These are phyloP conservation scores for Boletus subluridellus DNA, from an alignment of 1,284 basidiomycete genomes.

Conservation along the genomic window DNA sequence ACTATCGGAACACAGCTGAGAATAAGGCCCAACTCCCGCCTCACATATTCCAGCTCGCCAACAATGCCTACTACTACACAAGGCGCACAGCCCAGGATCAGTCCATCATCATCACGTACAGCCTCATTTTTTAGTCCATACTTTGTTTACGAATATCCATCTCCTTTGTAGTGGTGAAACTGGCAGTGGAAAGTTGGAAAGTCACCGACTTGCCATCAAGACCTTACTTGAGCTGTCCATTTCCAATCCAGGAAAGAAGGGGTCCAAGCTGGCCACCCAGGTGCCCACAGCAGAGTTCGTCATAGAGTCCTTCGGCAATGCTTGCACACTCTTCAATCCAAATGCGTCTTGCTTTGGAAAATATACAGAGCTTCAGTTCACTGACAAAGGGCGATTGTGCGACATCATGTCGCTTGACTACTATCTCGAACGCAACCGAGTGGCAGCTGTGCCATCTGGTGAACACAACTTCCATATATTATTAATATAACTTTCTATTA, in stretches of 20 bases:
- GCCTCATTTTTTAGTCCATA: background rate
- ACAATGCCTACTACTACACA: no score
- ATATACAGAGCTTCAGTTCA: no score
- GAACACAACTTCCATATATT: conserved; percentile 97
- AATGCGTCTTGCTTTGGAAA: conserved; percentile 91
- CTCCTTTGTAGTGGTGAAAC: conserved; percentile 73
- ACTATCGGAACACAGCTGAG: conserved; percentile 64
- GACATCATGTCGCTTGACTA: conserved; percentile 97
- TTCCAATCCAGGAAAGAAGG: conserved; percentile 90
- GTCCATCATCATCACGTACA: conserved; percentile 78
- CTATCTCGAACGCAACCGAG: conserved; percentile 87
- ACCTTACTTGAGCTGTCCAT: conserved; percentile 85
- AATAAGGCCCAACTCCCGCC: conserved; percentile 57
- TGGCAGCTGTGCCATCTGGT: no score
- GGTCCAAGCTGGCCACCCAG: conserved; percentile 79
- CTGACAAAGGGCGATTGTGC: no score
- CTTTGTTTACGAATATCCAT: background rate
- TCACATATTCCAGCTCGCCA: conserved; percentile 88
- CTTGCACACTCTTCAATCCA: conserved; percentile 84
- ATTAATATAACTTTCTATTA: no score
- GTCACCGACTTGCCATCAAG: conserved; percentile 85
- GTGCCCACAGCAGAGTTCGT: conserved; percentile 94
- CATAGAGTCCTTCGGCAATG: conserved; percentile 89
- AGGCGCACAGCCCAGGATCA: conserved; percentile 91
- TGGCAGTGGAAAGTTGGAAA: conserved; percentile 91